These are phyloP conservation scores for Allium sativum DNA, from an alignment of 106 monocot genomes.

Conservation along the genomic window DNA sequence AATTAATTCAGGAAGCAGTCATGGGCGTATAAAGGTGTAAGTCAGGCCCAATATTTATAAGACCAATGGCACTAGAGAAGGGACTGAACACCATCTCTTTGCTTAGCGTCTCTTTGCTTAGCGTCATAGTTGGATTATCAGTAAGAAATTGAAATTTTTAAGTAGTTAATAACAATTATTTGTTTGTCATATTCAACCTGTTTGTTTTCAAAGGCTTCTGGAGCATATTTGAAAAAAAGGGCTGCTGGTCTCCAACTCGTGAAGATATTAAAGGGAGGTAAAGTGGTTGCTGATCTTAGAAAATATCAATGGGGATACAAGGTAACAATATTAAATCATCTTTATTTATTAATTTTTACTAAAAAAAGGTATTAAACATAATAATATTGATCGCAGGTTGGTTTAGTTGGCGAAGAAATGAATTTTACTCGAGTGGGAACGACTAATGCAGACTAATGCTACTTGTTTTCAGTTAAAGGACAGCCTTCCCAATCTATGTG, in stretches of 20 bases:
- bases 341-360: background rate
- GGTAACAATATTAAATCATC: conserved; percentile 18
- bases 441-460: conserved; percentile 27
- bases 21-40: conserved; percentile 23
- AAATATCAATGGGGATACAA: conserved; percentile 58
- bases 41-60: conserved; percentile 15
- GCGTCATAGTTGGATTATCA: conserved; percentile 83
- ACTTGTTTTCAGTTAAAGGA: no score
- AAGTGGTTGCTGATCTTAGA: conserved; percentile 28
- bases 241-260: conserved; percentile 43
- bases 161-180: background rate
- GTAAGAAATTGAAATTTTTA: conserved; percentile 18
- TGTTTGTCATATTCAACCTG: background rate
- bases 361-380: background rate
- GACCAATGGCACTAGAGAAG: conserved; percentile 26
- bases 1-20: conserved; percentile 41
- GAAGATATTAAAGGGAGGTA: conserved; percentile 13
- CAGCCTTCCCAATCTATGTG: no score
- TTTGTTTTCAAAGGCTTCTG: conserved; percentile 39
- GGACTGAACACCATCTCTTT: conserved; percentile 73
- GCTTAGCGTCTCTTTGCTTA: no score
- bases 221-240: conserved; percentile 58
- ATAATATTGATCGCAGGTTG: conserved; percentile 29
- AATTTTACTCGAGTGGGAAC: conserved; percentile 47
- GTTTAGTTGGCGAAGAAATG: conserved; percentile 52